A percentile compares a stretch with the other conserved stretches of the same genome.
These are phyloP conservation scores for Sphenostylis stenocarpa DNA, from an alignment of 306 rosid species.

Conservation along the genomic window DNA sequence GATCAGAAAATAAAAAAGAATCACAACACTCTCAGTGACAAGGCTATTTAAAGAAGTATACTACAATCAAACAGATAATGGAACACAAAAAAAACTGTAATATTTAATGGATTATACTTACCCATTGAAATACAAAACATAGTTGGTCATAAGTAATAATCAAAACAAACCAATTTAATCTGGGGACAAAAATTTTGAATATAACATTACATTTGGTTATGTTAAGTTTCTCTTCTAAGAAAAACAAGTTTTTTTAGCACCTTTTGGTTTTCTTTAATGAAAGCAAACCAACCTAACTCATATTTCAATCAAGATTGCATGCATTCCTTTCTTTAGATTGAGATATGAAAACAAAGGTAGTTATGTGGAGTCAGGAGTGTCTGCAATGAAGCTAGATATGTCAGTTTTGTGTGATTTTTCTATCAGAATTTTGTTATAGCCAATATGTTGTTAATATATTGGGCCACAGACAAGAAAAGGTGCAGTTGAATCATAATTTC, in stretches of 20 bases:
- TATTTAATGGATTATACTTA: background rate
- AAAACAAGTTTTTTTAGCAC: background rate
- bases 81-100: conserved; percentile 18
- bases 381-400: background rate
- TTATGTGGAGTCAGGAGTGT: background rate
- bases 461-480: background rate
- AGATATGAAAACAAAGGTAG: background rate
- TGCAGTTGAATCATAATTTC: background rate
- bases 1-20: conserved; percentile 7
- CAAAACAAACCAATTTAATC: background rate
- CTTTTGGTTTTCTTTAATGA: background rate
- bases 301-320: background rate
- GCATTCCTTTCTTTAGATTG: background rate
- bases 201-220: background rate
- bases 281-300: background rate
- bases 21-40: background rate
- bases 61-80: background rate
- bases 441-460: background rate
- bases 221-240: background rate
- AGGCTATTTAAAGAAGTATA: background rate
- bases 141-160: background rate
- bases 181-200: background rate
- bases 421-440: background rate
- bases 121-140: background rate
- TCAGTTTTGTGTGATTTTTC: background rate